These are phyloP conservation scores for Tolypocladium tropicale DNA, from an alignment of 2,329 filamentous ascomycete species.

Conservation along the genomic window DNA sequence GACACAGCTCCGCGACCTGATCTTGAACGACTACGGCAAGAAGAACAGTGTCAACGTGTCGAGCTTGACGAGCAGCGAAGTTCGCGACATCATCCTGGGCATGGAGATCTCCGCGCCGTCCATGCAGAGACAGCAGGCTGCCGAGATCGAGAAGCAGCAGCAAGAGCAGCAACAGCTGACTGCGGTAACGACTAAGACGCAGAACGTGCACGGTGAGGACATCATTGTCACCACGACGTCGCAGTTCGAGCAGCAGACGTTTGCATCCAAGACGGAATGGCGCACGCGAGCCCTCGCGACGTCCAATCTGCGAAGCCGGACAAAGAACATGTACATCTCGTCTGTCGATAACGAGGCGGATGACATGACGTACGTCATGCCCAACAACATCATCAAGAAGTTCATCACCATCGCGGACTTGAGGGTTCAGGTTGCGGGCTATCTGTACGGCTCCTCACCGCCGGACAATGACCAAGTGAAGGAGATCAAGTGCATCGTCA, in stretches of 20 bases:
- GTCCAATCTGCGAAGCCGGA: conserved; percentile 82
- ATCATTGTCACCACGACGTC: conserved; percentile 98
- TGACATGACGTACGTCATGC: conserved; percentile 94
- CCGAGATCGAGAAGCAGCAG: conserved; percentile 98
- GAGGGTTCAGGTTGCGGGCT: conserved; percentile 91
- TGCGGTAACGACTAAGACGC: conserved; percentile 94
- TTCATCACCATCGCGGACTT: conserved; percentile 98
- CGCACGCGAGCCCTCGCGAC: conserved; percentile 93
- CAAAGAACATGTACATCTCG: conserved; percentile 98
- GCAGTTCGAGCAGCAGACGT: conserved; percentile 94
- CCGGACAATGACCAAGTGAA: conserved; percentile 95
- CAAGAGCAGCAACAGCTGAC: conserved; percentile 94
- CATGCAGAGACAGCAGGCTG: conserved; percentile 95
- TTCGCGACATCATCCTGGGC: conserved; percentile 94
- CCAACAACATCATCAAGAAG: conserved; percentile 95
- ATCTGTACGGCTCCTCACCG: conserved; percentile 86
- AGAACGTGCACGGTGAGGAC: conserved; percentile 93
- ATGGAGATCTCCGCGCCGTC: conserved; percentile 99
- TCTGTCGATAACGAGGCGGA: conserved; percentile 88
- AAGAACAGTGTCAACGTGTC: conserved; percentile 99
- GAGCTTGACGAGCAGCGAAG: conserved; percentile 91
- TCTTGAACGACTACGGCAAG: conserved; percentile 97
- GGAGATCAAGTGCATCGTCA: conserved; percentile 91
- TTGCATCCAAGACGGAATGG: conserved; percentile 98
- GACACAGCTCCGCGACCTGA: conserved; percentile 87